These are phyloP conservation scores for Helicosporidium sp. DNA, from an alignment of 139 green algal genomes.

Conservation along the genomic window DNA sequence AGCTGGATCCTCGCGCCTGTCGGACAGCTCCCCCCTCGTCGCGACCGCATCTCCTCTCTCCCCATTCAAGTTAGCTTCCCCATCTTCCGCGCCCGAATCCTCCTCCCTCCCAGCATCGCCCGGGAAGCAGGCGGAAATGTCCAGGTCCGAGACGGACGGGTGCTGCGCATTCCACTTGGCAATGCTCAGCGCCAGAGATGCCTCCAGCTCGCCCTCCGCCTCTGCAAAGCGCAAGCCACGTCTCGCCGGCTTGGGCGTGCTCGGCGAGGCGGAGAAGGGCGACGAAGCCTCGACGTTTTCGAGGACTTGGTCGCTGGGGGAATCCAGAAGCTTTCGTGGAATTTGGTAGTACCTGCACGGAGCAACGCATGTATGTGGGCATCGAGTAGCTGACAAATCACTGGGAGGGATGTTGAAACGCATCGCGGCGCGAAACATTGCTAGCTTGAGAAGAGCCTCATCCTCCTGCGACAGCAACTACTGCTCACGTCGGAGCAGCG, in stretches of 20 bases:
- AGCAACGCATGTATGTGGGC: not conserved
- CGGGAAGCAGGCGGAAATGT: too few species aligned
- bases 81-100: too few species aligned
- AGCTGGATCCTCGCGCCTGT: not conserved
- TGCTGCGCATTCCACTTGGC: too few species aligned
- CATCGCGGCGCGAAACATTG: not conserved
- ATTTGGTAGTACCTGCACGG: slow-evolving; percentile 45
- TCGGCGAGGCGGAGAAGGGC: not conserved
- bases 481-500: not conserved
- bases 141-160: too few species aligned
- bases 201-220: too few species aligned
- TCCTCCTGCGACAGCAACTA: too few species aligned
- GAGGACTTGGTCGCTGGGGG: slow-evolving; percentile 1
- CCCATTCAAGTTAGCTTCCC: too few species aligned
- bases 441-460: too few species aligned
- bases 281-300: not conserved
- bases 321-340: slow-evolving; percentile 28
- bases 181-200: too few species aligned
- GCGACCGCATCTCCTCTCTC: not conserved
- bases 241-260: too few species aligned
- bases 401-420: not conserved
- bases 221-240: too few species aligned
- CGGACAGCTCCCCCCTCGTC: not conserved
- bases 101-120: too few species aligned
- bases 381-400: not conserved